These are phyloP conservation scores for Alternaria solani DNA, from an alignment of 2,329 filamentous ascomycete species.

Conservation along the genomic window DNA sequence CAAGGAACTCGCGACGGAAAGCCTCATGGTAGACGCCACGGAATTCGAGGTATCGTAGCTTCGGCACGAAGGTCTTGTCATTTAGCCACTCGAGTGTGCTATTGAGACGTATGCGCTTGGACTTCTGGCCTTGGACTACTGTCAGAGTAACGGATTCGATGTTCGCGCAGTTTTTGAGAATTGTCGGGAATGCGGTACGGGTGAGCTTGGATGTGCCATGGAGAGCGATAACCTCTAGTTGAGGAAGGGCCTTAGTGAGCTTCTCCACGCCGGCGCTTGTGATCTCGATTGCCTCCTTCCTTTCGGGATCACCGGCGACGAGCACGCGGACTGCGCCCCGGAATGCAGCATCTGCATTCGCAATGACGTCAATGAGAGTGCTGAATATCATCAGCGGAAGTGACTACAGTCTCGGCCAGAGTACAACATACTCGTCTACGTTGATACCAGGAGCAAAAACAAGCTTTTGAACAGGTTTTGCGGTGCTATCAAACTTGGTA, in stretches of 20 bases:
- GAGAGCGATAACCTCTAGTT: background rate
- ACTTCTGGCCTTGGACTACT: slow-evolving; percentile 4
- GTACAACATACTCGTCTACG: slow-evolving; percentile 2
- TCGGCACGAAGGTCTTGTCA: background rate
- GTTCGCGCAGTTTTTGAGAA: slow-evolving; percentile 4
- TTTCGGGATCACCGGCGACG: background rate
- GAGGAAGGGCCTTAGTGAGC: slow-evolving; percentile 2
- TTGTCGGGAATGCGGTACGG: slow-evolving; percentile 6
- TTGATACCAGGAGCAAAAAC: slow-evolving; percentile 4
- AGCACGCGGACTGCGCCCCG: slow-evolving; percentile 5
- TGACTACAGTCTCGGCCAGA: background rate
- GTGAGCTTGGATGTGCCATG: slow-evolving; percentile 3
- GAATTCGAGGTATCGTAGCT: slow-evolving; percentile 9
- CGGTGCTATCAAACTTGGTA: slow-evolving; percentile 7
- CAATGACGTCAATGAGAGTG: slow-evolving; percentile 5
- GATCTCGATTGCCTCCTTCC: slow-evolving; percentile 5
- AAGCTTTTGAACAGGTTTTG: slow-evolving; percentile 7
- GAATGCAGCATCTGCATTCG: slow-evolving; percentile 8
- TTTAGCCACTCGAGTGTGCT: slow-evolving; percentile 6
- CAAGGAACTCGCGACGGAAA: slow-evolving; percentile 7
- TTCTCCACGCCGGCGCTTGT: slow-evolving; percentile 1
- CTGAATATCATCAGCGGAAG: background rate
- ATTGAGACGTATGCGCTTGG: slow-evolving; percentile 5
- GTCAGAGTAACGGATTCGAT: slow-evolving; percentile 7
- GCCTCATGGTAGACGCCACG: slow-evolving; percentile 8